These are phyloP conservation scores for Trichosanthes cucumerina DNA, from an alignment of 306 rosid species.

Conservation along the genomic window DNA sequence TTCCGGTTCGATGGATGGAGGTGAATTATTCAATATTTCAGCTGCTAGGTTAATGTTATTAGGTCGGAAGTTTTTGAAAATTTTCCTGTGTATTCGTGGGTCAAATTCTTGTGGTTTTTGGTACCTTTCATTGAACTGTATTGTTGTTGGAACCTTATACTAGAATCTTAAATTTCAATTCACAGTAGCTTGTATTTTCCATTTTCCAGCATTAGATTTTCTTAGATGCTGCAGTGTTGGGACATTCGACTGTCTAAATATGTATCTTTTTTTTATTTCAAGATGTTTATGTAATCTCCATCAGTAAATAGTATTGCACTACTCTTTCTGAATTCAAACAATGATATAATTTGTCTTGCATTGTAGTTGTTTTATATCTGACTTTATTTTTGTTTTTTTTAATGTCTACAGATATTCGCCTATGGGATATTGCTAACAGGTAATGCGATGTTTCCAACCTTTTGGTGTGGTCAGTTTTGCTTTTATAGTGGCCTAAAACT, in stretches of 20 bases:
- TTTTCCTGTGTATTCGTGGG: background rate
- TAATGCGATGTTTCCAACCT: constrained; percentile 19
- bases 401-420: constrained; percentile 69
- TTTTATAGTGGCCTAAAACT: background rate
- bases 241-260: background rate
- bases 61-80: background rate
- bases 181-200: background rate
- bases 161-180: background rate
- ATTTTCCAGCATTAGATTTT: background rate
- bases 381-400: background rate
- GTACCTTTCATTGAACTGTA: background rate
- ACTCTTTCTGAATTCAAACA: background rate
- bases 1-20: constrained; percentile 97
- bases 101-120: background rate
- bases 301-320: background rate
- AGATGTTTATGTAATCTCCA: background rate
- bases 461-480: background rate
- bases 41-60: background rate
- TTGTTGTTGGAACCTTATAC: background rate
- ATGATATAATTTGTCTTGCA: background rate
- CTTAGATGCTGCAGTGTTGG: background rate
- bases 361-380: background rate
- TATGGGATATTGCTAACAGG: constrained; percentile 88
- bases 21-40: constrained; percentile 24
- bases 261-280: background rate